Base-by-base conservation (phyloP, 2,329 filamentous ascomycete genomes). In the Hypoxylon sp. region DNA sequence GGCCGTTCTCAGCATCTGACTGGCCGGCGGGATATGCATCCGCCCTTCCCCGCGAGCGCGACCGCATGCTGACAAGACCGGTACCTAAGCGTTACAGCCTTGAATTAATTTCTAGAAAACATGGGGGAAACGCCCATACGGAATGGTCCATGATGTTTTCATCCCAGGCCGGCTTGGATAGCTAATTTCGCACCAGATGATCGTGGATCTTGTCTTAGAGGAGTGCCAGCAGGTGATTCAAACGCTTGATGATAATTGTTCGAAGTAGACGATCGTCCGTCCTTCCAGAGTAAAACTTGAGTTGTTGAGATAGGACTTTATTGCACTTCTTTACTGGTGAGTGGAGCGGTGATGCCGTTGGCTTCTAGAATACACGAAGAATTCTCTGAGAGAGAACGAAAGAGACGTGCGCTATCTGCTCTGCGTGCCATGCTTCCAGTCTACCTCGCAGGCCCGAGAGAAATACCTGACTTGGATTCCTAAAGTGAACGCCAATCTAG, bases 41-140 rank as follows among this genome's bases (percentile, higher is more conserved):
- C 61, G 61, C 61, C 61, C 29, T 64, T 64, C 61, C 61, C 61
- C 61, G 61, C 61, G 61, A 27, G 23, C 38, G 41, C 47, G 43
- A 55, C 20, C 24, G 31, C 33, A 21, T 41, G 17, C 18, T 45
- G 17, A 41, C 47, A 18, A n/a, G 20, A 33, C 33, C 31, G 38
- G 51, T 54, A 64, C 54, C 52, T 15, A 43, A 18, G 10, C 15
- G 31, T 35, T n/a, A 35, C 31, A 35, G 31, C 31, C 15, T 8
- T 33, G 7, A 7, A 15, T 5, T 7, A 3, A 9, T 8, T 35
- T 58, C 41, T 45, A 56, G 35, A 54, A 50, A 29, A n/a, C n/a
- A n/a, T n/a, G n/a, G 18, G 46, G 20, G 38, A 41, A 48, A 37
- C 47, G 5, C 33, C 10, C n/a, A 35, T 33, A 33, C 4, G 8